These are phyloP conservation scores for Rhododendron williamsianum DNA, from an alignment of 148 eudicot genomes.

Conservation along the genomic window DNA sequence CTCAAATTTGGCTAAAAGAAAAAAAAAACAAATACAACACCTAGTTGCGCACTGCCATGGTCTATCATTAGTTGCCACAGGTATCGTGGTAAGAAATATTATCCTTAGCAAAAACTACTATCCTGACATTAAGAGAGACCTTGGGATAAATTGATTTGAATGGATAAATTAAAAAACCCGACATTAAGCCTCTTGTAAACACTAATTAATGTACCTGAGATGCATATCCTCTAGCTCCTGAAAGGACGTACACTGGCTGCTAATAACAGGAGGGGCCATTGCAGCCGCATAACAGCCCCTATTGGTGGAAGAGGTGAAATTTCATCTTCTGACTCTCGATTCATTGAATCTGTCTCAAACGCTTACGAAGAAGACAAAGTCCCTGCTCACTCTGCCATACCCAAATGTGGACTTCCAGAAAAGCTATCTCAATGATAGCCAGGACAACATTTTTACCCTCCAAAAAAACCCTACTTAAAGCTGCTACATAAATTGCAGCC, in stretches of 20 bases:
- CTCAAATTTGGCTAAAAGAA: neutral
- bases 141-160: neutral
- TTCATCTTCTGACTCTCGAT: neutral
- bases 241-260: neutral
- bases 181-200: neutral
- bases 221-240: neutral
- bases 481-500: neutral
- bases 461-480: neutral
- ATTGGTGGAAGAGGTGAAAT: neutral
- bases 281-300: neutral
- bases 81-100: neutral
- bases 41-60: neutral
- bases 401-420: neutral
- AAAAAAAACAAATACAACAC: neutral
- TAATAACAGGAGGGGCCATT: neutral
- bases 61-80: neutral
- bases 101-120: neutral
- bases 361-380: neutral
- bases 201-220: neutral
- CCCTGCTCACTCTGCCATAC: neutral
- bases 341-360: neutral
- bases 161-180: neutral
- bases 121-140: neutral
- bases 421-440: neutral
- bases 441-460: neutral